These are phyloP conservation scores for Trametes gibbosa DNA, from an alignment of 768 basidiomycete species.

Conservation along the genomic window DNA sequence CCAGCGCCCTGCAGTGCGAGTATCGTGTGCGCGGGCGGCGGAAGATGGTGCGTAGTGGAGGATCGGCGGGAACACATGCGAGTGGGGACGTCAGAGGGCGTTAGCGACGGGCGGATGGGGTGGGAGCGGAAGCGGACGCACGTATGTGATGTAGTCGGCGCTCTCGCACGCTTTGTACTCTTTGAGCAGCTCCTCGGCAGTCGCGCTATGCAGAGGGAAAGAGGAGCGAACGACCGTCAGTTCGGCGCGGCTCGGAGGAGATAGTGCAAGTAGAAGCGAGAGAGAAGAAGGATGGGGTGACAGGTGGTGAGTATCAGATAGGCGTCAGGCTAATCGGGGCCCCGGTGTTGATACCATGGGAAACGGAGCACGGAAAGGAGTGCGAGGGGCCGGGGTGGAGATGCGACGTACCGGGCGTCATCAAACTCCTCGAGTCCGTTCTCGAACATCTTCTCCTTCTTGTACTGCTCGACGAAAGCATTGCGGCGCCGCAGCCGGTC, in stretches of 20 bases:
- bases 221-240: neutral
- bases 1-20: conserved; percentile 14
- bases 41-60: neutral
- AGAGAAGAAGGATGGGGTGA: neutral
- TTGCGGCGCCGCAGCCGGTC: conserved; percentile 83
- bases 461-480: conserved; percentile 96
- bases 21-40: neutral
- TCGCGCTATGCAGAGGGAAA: conserved; percentile 52
- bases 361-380: neutral
- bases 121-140: conserved; percentile 34
- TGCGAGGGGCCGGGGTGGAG: neutral
- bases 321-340: neutral
- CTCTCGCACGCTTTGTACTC: conserved; percentile 98
- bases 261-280: neutral
- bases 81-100: neutral
- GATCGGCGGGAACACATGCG: neutral
- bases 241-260: neutral
- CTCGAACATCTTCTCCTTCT: conserved; percentile 94
- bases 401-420: conserved; percentile 75
- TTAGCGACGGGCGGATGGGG: neutral
- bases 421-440: conserved; percentile 95
- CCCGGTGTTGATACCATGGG: neutral
- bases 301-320: neutral
- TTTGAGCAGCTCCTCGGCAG: conserved; percentile 82
- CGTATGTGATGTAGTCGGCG: conserved; percentile 89